phyloP scores from a whole-genome alignment of 257 asterid genomes.

The Nicotiana benthamiana region DNA sequence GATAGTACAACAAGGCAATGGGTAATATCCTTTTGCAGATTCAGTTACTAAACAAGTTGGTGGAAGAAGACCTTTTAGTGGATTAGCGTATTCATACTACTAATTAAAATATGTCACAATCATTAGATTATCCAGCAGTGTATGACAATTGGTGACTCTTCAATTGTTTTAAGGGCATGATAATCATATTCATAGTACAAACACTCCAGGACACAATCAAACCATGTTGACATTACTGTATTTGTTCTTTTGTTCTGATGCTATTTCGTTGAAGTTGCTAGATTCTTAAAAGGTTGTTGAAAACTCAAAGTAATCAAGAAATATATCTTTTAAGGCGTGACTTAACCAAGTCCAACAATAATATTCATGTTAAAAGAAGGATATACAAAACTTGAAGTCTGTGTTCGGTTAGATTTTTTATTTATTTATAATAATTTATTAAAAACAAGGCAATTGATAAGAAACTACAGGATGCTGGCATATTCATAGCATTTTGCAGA shows the following conservation, averaged over 20 bases:
- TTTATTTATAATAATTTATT: background rate
- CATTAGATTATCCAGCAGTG: background rate
- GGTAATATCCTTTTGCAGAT: background rate
- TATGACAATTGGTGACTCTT: background rate
- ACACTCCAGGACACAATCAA: background rate
- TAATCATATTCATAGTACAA: background rate
- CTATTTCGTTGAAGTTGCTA: background rate
- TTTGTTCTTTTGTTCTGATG: too few relatives aligned
- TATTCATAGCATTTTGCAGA: background rate
- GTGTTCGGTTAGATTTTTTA: background rate
- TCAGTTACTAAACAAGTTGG: background rate
- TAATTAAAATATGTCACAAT: background rate
- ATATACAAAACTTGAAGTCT: background rate
- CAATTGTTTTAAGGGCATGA: background rate
- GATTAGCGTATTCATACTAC: background rate
- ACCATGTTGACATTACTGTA: too few relatives aligned
- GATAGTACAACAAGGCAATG: background rate
- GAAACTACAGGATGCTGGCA: background rate
- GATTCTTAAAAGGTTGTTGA: background rate
- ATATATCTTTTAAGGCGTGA: background rate
- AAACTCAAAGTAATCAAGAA: background rate
- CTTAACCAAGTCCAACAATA: background rate
- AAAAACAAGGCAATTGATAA: background rate
- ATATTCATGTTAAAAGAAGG: background rate
- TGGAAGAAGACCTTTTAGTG: background rate